A percentile compares a stretch with the other conserved stretches of the same genome.
Evolutionary conservation across 345 rosid genomes (phyloP).

Genomic region (Cardamine occulta): DNA sequence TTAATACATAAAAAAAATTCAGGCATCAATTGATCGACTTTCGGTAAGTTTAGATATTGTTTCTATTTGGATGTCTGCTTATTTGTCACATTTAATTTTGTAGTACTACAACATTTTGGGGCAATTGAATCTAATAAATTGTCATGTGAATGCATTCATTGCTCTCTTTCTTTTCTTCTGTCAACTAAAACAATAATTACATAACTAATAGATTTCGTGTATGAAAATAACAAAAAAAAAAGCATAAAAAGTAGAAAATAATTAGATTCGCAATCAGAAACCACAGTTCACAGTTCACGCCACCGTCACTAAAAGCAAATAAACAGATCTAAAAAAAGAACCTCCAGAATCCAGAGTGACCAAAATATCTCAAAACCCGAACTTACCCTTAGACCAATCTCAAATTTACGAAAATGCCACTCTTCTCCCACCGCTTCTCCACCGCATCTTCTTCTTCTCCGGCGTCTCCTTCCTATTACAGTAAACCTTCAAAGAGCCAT

Average conservation of each 20-base stretch:
- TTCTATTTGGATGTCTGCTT: background rate
- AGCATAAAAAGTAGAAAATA: slow-evolving; percentile 34
- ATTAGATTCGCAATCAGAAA: slow-evolving; percentile 42
- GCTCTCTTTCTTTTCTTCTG: background rate
- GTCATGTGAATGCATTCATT: slow-evolving; percentile 41
- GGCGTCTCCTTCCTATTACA: slow-evolving; percentile 46
- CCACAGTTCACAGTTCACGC: slow-evolving; percentile 15
- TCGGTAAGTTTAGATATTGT: too few species aligned
- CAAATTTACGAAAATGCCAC: slow-evolving; percentile 52
- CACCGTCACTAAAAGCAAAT: slow-evolving; percentile 40
- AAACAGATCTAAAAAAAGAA: slow-evolving; percentile 32
- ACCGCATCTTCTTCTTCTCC: slow-evolving; percentile 44
- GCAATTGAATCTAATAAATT: slow-evolving; percentile 24
- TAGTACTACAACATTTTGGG: slow-evolving; percentile 6
- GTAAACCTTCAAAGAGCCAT: slow-evolving; percentile 55
- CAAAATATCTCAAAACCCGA: slow-evolving; percentile 13
- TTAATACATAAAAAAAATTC: too few species aligned
- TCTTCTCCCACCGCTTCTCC: slow-evolving; percentile 55
- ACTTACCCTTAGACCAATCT: slow-evolving; percentile 20
- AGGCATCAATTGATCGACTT: too few species aligned
- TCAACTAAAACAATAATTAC: background rate
- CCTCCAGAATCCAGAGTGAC: background rate
- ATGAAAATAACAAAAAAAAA: slow-evolving; percentile 4
- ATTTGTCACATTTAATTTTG: slow-evolving; percentile 25
- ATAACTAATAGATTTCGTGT: slow-evolving; percentile 17